Evolutionary conservation across 1,139 yeast genomes (phyloP), one percentile per base, ranked within the genome.

Genomic region (Pichia sp.): DNA sequence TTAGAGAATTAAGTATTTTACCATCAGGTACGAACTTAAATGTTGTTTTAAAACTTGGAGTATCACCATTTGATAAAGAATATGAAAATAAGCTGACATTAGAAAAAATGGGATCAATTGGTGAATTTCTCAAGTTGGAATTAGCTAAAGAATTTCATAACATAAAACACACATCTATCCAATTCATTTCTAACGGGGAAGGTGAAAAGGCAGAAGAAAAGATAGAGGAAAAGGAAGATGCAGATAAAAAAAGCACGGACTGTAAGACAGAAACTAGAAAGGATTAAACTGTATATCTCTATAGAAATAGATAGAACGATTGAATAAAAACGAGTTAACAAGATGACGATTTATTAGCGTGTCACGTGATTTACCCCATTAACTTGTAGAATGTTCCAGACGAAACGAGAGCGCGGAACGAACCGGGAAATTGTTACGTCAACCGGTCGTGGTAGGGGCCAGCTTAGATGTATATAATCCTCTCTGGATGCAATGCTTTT

Each of bases 21-120:
- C 72, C 83, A 1, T 77, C 87, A 1, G 93, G 93, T n/a, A 87
- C 91, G 31, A 80, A 80, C 49, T 45, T 70, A 23, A 69, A 68
- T 38, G 66, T 70, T 19, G 65, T 62, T 35, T 38, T 68, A 20
- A 57, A 61, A 11, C 48, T 74, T 18, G 66, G 65, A 39, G 70
- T 66, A n/a, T 70, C 73, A 15, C 31, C 57, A 10, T 70, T 62
- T 42, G 49, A 54, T 38, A 45, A 44, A 48, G 57, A 60, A 42
- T 69, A 72, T 62, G 72, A 64, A 37, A 69, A 65, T 47, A 60
- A 62, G 13, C 52, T 72, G 36, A 69, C 68, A 10, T 55, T 73
- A 28, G 64, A 62, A 23, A 71, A 72, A 51, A 68, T 74, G 56
- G 74, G 71, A 44, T 50, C 61, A 31, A 68, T 73, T n/a, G 62